These are phyloP conservation scores for Gossypium thurberi DNA, from an alignment of 345 rosid genomes.

Conservation along the genomic window DNA sequence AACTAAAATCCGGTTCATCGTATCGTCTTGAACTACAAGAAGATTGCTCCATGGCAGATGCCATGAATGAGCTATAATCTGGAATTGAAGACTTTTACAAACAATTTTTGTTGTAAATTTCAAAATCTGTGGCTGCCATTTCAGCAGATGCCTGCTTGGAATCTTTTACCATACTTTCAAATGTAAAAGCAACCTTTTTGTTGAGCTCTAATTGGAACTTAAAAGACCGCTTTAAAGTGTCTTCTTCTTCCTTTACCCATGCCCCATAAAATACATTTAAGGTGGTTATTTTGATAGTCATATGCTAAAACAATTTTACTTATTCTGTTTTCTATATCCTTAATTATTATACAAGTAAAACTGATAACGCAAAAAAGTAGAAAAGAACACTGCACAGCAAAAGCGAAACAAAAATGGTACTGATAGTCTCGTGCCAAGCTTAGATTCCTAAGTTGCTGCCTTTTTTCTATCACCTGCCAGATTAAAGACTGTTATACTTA, in stretches of 20 bases:
- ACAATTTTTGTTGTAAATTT: not conserved
- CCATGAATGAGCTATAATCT: slow-evolving; percentile 14
- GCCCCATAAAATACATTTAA: not conserved
- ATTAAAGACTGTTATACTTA: no score
- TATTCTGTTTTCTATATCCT: not conserved
- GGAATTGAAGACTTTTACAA: not conserved
- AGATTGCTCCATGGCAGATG: slow-evolving; percentile 27
- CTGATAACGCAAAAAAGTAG: not conserved
- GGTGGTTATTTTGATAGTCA: not conserved
- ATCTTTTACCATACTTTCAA: not conserved
- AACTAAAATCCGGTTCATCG: slow-evolving; percentile 37
- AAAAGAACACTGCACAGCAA: not conserved
- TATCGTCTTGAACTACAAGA: slow-evolving; percentile 16
- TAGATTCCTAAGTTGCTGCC: not conserved
- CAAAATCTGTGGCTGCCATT: slow-evolving; percentile 8
- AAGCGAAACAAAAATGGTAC: not conserved
- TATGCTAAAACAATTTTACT: not conserved
- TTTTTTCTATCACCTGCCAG: not conserved
- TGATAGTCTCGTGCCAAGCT: not conserved
- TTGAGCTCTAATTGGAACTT: not conserved
- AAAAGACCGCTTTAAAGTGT: not conserved
- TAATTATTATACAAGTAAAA: not conserved
- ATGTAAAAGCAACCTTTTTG: slow-evolving; percentile 10
- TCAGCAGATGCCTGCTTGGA: slow-evolving; percentile 4
- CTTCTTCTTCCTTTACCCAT: not conserved